A percentile compares a stretch with the other conserved stretches of the same genome.
Conservation (phyloP, 257 asterid genomes). For the Jacaranda copaia region DNA sequence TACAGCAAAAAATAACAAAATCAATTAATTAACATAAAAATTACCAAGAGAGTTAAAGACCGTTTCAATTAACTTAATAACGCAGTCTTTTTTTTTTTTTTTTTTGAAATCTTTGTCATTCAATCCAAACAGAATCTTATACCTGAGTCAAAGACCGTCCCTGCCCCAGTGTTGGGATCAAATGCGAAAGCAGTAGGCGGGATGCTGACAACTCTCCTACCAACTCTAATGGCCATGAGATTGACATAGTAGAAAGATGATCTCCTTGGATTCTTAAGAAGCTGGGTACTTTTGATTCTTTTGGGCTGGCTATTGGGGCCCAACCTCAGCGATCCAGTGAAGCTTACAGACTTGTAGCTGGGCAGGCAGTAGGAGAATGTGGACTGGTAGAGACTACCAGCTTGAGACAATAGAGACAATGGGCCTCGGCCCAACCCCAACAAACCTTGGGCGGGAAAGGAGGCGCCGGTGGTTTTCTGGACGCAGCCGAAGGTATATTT, state of each 20-base stretch:
- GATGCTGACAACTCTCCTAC: conserved; percentile 52
- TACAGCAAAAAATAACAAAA: not conserved
- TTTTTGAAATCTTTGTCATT: too few species aligned
- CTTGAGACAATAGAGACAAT: conserved; percentile 64
- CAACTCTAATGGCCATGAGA: conserved; percentile 68
- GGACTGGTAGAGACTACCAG: conserved; percentile 58
- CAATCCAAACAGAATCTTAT: not conserved
- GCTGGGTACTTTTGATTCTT: conserved; percentile 58
- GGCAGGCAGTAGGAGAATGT: conserved; percentile 93
- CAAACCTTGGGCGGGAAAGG: conserved; percentile 76
- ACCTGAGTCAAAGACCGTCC: conserved; percentile 86
- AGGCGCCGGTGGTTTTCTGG: conserved; percentile 55
- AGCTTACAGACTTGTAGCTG: conserved; percentile 62
- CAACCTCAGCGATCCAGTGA: conserved; percentile 70
- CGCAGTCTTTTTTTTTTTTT: too few species aligned
- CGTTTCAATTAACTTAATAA: too few species aligned
- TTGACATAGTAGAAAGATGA: conserved; percentile 79
- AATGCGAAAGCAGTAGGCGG: conserved; percentile 67
- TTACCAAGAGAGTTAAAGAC: too few species aligned
- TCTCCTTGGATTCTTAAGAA: conserved; percentile 77
- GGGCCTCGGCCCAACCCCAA: conserved; percentile 86
- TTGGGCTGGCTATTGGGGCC: conserved; percentile 81
- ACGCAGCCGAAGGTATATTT: conserved; percentile 79
- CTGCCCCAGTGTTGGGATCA: conserved; percentile 76
- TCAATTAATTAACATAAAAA: too few species aligned